A percentile compares a stretch with the other conserved stretches of the same genome.
Conservation (phyloP, 768 basidiomycete genomes). For the Trametes elegans region DNA sequence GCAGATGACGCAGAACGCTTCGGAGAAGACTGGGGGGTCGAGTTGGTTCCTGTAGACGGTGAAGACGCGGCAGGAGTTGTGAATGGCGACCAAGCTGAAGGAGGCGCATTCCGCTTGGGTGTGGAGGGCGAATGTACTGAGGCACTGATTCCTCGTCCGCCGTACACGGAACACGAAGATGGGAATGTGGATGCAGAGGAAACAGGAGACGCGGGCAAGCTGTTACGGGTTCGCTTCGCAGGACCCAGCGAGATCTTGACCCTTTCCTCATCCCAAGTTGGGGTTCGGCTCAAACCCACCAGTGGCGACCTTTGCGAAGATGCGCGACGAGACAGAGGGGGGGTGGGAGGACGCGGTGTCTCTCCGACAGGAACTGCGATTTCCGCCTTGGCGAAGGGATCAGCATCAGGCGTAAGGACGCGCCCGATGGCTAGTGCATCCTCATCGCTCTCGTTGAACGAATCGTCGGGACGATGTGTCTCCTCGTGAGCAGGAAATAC, state of each 20-base stretch:
- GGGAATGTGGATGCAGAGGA: constrained; percentile 19
- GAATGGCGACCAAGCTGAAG: constrained; percentile 16
- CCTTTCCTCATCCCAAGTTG: constrained; percentile 10
- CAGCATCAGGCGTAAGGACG: constrained; percentile 29
- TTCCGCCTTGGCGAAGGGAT: constrained; percentile 29
- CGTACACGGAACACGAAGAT: constrained; percentile 18
- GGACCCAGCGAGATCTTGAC: background rate
- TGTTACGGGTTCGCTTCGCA: constrained; percentile 10
- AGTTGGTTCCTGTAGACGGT: background rate
- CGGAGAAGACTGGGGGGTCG: background rate
- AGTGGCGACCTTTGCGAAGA: constrained; percentile 3
- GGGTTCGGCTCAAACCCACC: background rate
- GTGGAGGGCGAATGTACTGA: background rate
- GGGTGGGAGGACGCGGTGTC: constrained; percentile 13
- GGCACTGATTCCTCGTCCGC: background rate
- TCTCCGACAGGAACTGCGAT: constrained; percentile 15
- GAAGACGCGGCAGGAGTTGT: background rate
- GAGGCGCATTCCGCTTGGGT: background rate
- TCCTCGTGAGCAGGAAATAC: constrained; percentile 3
- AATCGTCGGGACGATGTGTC: background rate
- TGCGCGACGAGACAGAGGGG: constrained; percentile 4
- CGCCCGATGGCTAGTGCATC: constrained; percentile 22
- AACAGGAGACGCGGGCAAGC: constrained; percentile 13
- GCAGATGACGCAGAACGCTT: background rate
- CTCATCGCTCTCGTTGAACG: constrained; percentile 7